Percentiles rank a stretch among this genome's conserved stretches.
phyloP scores from a whole-genome alignment of 208 protist species.

The Acanthamoeba divionensis region DNA sequence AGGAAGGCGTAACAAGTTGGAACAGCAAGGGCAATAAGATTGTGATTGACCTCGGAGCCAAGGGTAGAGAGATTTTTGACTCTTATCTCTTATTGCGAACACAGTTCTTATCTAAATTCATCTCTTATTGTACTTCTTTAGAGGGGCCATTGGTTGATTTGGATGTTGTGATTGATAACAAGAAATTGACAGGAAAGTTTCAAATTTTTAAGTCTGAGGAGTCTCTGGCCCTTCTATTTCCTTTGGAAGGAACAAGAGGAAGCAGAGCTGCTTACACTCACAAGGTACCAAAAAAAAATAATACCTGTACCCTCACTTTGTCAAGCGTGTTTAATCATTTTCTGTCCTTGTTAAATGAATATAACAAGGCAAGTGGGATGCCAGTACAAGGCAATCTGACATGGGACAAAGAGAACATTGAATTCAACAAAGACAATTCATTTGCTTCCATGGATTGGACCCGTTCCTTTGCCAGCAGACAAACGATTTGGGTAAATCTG shows the following conservation, averaged over 20 bases:
- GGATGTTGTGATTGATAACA: background rate
- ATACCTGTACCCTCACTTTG: too few relatives aligned
- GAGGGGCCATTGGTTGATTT: background rate
- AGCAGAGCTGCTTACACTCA: background rate
- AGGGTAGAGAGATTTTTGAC: too few relatives aligned
- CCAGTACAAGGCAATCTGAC: background rate
- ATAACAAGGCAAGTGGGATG: background rate
- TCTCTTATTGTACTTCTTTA: too few relatives aligned
- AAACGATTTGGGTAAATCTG: background rate
- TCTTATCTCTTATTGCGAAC: too few relatives aligned
- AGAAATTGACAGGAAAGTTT: background rate
- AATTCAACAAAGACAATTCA: background rate
- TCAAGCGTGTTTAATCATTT: too few relatives aligned
- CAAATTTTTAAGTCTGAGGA: background rate
- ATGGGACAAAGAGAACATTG: background rate
- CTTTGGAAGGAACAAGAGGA: background rate
- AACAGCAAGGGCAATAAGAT: background rate
- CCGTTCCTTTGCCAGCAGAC: background rate
- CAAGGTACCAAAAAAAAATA: too few relatives aligned
- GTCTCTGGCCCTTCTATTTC: background rate
- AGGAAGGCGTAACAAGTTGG: background rate
- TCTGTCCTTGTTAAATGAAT: too few relatives aligned
- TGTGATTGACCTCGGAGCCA: background rate
- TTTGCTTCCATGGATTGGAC: constrained; percentile 30
- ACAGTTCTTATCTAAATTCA: too few relatives aligned